Base-by-base conservation (phyloP, 2,329 filamentous ascomycete species). In the Pseudopithomyces chartarum region DNA sequence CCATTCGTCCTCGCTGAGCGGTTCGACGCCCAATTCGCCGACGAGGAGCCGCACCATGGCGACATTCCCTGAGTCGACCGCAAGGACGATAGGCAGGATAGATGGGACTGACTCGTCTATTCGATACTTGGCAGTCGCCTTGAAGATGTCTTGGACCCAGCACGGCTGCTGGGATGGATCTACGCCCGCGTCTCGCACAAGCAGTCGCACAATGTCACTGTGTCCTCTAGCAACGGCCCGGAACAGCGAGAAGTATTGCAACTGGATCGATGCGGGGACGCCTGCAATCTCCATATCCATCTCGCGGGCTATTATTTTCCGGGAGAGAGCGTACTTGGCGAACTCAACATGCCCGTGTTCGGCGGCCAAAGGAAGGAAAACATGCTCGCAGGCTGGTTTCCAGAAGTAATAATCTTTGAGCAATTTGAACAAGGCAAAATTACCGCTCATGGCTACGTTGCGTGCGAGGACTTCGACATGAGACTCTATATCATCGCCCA, bases 291-390 rank as follows among this genome's bases (percentile, higher is more conserved):
- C 40, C 8, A 6, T 12, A 3, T 12, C 5, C 6, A 44, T 44
- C 12, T 44, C 26, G 19, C 40, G 20, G 5, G 13, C 11, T 15
- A 23, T 44, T 7, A 12, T 19, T 12, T 26, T 15, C 6, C 6
- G 22, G 22, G 36, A 17, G 6, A 57, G 32, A 17, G 46, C 39
- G 40, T 45, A 52, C 34, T 42, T 50, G 13, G 55, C 51, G 17
- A 57, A 54, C 5, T 54, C 51, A 26, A 54, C 13, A 23, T 54
- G 39, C n/a, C 51, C 55, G 34, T 44, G 32, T n/a, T 57, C 55
- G 6, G 55, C 55, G 12, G 55, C 55, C 12, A 54, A 23, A 1
- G 55, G 55, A 0, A 57, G 42, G 26, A 57, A 54, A 6, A 38
- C 40, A 10, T 39, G 15, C 26, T 45, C 39, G 26, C 38, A 20